These are phyloP conservation scores for Zygoascus biomembranicola DNA, from an alignment of 805 yeast genomes.

Conservation along the genomic window DNA sequence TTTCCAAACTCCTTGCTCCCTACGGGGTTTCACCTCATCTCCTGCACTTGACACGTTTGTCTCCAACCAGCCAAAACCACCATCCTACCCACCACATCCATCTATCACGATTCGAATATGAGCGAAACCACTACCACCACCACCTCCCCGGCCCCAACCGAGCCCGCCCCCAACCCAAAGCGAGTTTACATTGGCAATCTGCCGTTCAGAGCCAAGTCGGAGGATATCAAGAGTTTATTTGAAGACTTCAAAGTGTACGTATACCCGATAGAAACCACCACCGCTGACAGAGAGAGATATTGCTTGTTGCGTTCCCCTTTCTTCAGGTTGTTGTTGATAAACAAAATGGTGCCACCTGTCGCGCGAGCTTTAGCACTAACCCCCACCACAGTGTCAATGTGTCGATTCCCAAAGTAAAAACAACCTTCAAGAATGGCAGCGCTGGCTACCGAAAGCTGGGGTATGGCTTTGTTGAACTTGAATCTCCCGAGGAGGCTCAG, in stretches of 20 bases:
- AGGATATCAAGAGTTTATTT: slow-evolving; percentile 40
- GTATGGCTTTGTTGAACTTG: slow-evolving; percentile 44
- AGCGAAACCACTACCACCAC: neutral
- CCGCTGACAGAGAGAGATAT: too few relatives aligned
- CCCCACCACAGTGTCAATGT: neutral
- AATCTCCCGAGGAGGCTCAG: slow-evolving; percentile 32
- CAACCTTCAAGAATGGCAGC: slow-evolving; percentile 6
- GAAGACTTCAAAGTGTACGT: slow-evolving; percentile 41
- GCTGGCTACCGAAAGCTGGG: slow-evolving; percentile 33
- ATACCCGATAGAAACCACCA: neutral
- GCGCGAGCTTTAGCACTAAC: too few relatives aligned
- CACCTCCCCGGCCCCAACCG: neutral
- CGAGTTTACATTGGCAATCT: slow-evolving; percentile 51
- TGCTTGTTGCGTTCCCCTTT: too few relatives aligned
- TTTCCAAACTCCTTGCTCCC: neutral
- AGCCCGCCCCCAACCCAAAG: slow-evolving; percentile 14
- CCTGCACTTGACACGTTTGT: neutral
- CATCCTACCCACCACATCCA: neutral
- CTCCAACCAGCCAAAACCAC: neutral
- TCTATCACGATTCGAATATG: neutral
- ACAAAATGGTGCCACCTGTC: too few relatives aligned
- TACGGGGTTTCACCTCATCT: neutral
- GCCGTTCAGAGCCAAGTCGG: slow-evolving; percentile 44
- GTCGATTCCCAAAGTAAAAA: neutral
- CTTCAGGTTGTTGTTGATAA: too few relatives aligned